Evolutionary conservation across 2,329 filamentous ascomycete genomes (phyloP).

Genomic region (Clathrospora elynae): DNA sequence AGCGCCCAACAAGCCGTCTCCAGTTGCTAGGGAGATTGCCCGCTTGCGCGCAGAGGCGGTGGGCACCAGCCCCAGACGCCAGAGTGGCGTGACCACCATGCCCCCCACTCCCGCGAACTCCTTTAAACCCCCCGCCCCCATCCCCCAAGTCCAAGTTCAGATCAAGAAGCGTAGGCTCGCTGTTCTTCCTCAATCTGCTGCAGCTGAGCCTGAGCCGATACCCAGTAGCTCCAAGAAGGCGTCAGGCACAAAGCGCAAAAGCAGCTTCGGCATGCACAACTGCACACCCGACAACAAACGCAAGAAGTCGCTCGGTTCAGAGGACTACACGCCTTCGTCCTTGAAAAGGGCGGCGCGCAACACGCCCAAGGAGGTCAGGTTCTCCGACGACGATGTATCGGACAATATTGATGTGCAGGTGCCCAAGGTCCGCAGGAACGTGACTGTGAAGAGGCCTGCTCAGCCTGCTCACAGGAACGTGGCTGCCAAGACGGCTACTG

Average conservation of each 20-base stretch:
- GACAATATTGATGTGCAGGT: background rate
- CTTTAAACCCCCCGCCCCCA: background rate
- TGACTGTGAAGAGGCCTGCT: background rate
- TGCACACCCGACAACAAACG: conserved; percentile 5
- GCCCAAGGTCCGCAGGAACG: too few species aligned
- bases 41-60: conserved; percentile 5
- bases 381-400: background rate
- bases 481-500: too few species aligned
- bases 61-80: conserved; percentile 8
- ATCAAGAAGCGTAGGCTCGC: too few species aligned
- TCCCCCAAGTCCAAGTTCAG: too few species aligned
- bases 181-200: too few species aligned
- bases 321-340: background rate
- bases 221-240: background rate
- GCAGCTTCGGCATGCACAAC: conserved; percentile 1
- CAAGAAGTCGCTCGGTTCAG: conserved; percentile 1
- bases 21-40: conserved; percentile 4
- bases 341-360: background rate
- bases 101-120: conserved; percentile 4
- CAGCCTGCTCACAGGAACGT: too few species aligned
- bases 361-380: background rate
- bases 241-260: conserved; percentile 3
- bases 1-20: background rate
- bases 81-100: conserved; percentile 10
- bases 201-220: background rate